Percentiles rank a stretch among this genome's conserved stretches.
phyloP scores from a whole-genome alignment of 352 stramenopile species.

The Pilasporangium apinafurcum region DNA sequence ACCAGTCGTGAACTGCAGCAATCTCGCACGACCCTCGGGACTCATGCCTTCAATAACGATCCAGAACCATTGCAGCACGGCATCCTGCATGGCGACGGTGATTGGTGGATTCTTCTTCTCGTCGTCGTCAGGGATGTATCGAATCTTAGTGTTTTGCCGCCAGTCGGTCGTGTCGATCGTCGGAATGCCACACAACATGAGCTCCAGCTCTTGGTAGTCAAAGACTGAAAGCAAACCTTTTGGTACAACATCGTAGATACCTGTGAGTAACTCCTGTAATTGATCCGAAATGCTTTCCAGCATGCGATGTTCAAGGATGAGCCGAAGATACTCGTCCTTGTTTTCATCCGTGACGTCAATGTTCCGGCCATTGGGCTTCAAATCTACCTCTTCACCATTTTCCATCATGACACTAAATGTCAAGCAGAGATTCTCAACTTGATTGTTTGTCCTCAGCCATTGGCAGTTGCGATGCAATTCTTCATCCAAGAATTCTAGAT shows the following conservation, averaged over 20 bases:
- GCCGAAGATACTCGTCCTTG: conserved; percentile 88
- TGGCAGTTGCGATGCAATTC: conserved; percentile 60
- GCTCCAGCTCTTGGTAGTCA: conserved; percentile 78
- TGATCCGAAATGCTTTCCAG: conserved; percentile 62
- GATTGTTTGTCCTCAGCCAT: conserved; percentile 55
- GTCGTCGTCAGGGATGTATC: conserved; percentile 46
- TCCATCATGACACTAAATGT: conserved; percentile 72
- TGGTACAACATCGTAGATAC: conserved; percentile 74
- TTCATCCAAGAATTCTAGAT: conserved; percentile 69
- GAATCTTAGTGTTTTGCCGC: conserved; percentile 46
- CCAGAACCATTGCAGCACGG: conserved; percentile 74
- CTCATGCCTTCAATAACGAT: conserved; percentile 42
- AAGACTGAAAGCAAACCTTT: conserved; percentile 57
- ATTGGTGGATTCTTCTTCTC: conserved; percentile 11
- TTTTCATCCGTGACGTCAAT: conserved; percentile 96
- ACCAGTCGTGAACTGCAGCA: conserved; percentile 74
- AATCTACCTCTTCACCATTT: conserved; percentile 72
- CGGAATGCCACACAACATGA: conserved; percentile 69
- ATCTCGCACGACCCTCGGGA: conserved; percentile 56
- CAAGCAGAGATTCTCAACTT: conserved; percentile 48
- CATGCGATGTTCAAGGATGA: conserved; percentile 72
- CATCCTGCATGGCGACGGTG: conserved; percentile 30
- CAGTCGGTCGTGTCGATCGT: conserved; percentile 66
- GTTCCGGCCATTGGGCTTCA: conserved; percentile 86
- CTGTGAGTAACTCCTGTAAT: conserved; percentile 54